A percentile compares a stretch with the other conserved stretches of the same genome.
Evolutionary conservation across 176 grass and related monocot genomes (phyloP).

Genomic region (Paspalum vaginatum): DNA sequence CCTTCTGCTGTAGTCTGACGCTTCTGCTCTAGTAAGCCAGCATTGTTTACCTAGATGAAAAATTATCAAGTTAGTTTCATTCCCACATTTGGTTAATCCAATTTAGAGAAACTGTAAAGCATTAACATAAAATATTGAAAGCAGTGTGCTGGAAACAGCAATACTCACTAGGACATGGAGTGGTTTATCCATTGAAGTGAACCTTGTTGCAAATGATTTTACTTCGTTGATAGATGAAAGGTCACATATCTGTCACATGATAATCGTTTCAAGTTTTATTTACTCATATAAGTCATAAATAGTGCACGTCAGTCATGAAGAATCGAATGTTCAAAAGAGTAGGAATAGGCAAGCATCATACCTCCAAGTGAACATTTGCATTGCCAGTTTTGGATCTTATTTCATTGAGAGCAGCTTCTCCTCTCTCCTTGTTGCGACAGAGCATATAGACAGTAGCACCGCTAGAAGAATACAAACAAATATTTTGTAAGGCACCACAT

Average conservation of each 20-base stretch:
- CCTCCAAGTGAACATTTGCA: slow-evolving; percentile 82
- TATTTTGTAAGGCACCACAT: not conserved
- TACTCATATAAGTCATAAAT: not conserved
- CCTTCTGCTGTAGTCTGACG: slow-evolving; percentile 73
- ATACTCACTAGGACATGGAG: slow-evolving; percentile 86
- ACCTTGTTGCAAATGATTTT: slow-evolving; percentile 75
- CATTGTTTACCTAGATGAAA: slow-evolving; percentile 87
- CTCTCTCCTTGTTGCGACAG: slow-evolving; percentile 89
- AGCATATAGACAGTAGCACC: slow-evolving; percentile 96
- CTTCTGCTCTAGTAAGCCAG: slow-evolving; percentile 79
- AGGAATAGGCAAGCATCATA: slow-evolving; percentile 21
- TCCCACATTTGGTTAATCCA: not conserved
- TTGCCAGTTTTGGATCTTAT: slow-evolving; percentile 86
- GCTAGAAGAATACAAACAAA: slow-evolving; percentile 51
- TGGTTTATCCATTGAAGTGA: slow-evolving; percentile 63
- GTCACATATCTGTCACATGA: slow-evolving; percentile 72
- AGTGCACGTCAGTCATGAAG: not conserved
- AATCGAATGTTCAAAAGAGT: not conserved
- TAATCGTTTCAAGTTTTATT: not conserved
- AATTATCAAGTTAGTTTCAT: slow-evolving; percentile 10
- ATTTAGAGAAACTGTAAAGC: slow-evolving; percentile 16
- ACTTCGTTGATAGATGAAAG: slow-evolving; percentile 80
- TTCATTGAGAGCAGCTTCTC: slow-evolving; percentile 70
- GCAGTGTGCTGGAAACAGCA: not conserved
- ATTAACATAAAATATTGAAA: not conserved